Percentiles rank a stretch among this genome's conserved stretches.
These are phyloP conservation scores for Inonotus hispidus DNA, from an alignment of 1,284 basidiomycete genomes.

Conservation along the genomic window DNA sequence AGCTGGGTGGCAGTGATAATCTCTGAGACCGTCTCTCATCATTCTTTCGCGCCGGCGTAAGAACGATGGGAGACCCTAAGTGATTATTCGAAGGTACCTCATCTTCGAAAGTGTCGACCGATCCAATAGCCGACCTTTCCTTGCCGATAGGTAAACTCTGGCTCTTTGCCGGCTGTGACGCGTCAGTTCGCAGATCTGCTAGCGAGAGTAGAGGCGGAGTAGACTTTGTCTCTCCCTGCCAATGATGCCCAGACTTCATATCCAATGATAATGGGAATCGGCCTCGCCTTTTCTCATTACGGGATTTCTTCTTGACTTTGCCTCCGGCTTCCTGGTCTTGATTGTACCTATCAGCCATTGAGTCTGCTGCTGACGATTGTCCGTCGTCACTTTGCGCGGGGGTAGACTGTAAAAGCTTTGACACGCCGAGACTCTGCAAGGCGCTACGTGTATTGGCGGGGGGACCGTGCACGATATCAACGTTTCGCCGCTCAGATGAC, in stretches of 20 bases:
- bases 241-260: constrained; percentile 4
- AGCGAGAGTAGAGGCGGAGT: constrained; percentile 7
- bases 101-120: constrained; percentile 1
- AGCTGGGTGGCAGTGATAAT: constrained; percentile 9
- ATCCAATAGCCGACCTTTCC: background rate
- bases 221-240: constrained; percentile 1
- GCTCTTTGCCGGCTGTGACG: background rate
- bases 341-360: constrained; percentile 37
- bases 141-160: background rate
- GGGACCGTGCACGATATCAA: constrained; percentile 30
- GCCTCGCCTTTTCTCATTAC: constrained; percentile 10
- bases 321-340: constrained; percentile 21
- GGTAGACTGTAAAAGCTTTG: constrained; percentile 29
- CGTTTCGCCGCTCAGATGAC: constrained; percentile 22
- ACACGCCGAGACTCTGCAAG: constrained; percentile 34
- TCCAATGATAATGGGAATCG: constrained; percentile 17
- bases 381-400: constrained; percentile 40
- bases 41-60: background rate
- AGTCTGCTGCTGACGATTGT: constrained; percentile 41
- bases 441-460: constrained; percentile 39
- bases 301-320: constrained; percentile 26
- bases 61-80: background rate
- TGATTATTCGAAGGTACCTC: background rate
- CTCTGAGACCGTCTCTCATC: background rate
- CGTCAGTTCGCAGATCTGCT: constrained; percentile 15